These are phyloP conservation scores for Polyrhizophydium stewartii DNA, from an alignment of 371 early-diverging fungal species.

Conservation along the genomic window DNA sequence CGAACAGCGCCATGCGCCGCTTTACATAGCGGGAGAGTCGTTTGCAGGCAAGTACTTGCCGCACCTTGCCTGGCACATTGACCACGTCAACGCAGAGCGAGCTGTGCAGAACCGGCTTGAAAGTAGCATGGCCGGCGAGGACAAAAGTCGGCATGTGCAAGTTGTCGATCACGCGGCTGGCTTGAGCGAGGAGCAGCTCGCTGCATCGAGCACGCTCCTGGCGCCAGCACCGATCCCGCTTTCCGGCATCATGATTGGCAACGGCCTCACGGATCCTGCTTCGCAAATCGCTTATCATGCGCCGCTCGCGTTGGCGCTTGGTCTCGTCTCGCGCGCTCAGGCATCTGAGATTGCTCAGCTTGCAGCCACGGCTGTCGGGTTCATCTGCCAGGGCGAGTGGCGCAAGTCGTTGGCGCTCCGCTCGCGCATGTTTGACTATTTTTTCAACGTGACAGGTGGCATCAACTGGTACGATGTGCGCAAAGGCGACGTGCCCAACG, in stretches of 20 bases:
- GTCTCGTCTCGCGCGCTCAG: slow-evolving; percentile 39
- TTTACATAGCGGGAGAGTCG: slow-evolving; percentile 51
- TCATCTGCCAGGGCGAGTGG: slow-evolving; percentile 39
- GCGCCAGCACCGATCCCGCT: slow-evolving; percentile 26
- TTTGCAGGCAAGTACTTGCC: slow-evolving; percentile 65
- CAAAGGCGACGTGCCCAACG: slow-evolving; percentile 45
- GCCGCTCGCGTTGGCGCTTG: slow-evolving; percentile 51
- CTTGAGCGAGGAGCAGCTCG: no score
- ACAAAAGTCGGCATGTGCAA: no score
- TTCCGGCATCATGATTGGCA: slow-evolving; percentile 47
- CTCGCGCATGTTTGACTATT: slow-evolving; percentile 46
- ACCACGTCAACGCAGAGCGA: slow-evolving; percentile 32
- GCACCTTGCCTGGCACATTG: slow-evolving; percentile 40
- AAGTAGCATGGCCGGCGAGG: no score
- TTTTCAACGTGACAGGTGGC: slow-evolving; percentile 51
- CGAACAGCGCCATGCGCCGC: slow-evolving; percentile 23
- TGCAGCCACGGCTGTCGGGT: slow-evolving; percentile 29
- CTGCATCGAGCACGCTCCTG: neutral
- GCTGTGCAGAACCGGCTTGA: no score
- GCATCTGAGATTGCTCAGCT: slow-evolving; percentile 31
- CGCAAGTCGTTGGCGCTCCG: slow-evolving; percentile 36
- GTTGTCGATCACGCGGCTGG: no score
- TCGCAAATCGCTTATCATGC: slow-evolving; percentile 54
- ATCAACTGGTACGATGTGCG: slow-evolving; percentile 68
- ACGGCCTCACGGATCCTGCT: slow-evolving; percentile 56